Evolutionary conservation across 768 basidiomycete species (phyloP), one percentile per base, ranked within the genome.

Genomic region (Tylopilus sp.): DNA sequence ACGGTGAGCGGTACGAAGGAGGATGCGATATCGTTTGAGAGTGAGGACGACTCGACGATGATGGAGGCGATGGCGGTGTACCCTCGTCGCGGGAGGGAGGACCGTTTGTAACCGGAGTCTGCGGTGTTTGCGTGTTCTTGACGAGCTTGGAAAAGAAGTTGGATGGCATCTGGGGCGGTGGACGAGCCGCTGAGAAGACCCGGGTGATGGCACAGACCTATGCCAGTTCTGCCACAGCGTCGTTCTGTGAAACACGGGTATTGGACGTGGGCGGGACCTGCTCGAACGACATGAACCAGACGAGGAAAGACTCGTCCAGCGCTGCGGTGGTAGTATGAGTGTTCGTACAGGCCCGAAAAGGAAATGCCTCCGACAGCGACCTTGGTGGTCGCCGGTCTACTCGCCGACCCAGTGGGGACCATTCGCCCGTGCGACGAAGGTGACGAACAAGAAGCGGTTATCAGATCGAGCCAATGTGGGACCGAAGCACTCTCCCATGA

Each of bases 131-230:
- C 0, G 67, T n/a, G n/a, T 51, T 56, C 26, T 56, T 65, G 45
- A 70, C 65, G 36, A 70, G 62, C 48, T 70, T 70, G 34, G 68
- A 45, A 47, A 70, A 65, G 57, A 70, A 70, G 25, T 58, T 61
- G 17, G 70, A 47, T 1, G 68, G 59, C 68, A 70, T 69, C 13
- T 26, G 41, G 17, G 3, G 43, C 17, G 10, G 34, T 33, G 2
- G 33, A 38, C 31, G 29, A 45, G 24, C 10, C 3, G 28, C 17
- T 26, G 22, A 13, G 6, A 6, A 17, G 3, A 14, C 9, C 4
- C 2, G 25, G 29, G 21, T 11, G 13, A 16, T 24, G 36, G 25
- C 19, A 56, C 58, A 5, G 21, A 61, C 47, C 54, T 44, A 38
- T 50, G 6, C 29, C n/a, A n/a, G n/a, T n/a, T n/a, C n/a, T n/a